Evolutionary conservation across 2,329 filamentous ascomycete species (phyloP), one percentile per base, ranked within the genome.

Genomic region (Mycosphaerella sp.): DNA sequence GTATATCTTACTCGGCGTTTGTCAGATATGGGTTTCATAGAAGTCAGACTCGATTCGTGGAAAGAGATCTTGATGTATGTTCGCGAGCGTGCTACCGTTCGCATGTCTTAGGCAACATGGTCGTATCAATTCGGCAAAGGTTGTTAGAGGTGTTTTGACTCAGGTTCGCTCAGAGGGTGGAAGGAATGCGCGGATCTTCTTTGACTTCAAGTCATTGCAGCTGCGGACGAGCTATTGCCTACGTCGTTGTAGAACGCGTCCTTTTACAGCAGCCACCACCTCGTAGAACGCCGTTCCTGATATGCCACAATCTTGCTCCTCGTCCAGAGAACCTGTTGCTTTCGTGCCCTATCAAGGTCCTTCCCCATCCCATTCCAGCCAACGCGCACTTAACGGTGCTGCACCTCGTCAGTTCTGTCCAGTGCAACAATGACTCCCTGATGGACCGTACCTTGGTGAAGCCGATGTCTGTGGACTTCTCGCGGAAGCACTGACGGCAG

Each of bases 401-500:
- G 56, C 16, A 41, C 18, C 39, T 41, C 39, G 17, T 30, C 35
- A 44, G 13, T 25, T 40, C 5, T 17, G 42, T 62, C 49, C 60
- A 25, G 43, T 36, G 27, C 34, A 28, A 36, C 17, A 18, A 13
- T 16, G 27, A 34, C 16, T 8, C 14, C 6, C 27, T 34, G 4
- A 7, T 32, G 16, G 10, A 8, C n/a, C 55, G 39, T 60, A 84
- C 81, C 80, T 85, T 84, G 72, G 76, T 73, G 76, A 85, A 85
- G 65, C 81, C 81, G 70, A 85, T 84, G 71, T 85, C 81, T 68
- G 71, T 69, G 67, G 75, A 73, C 78, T 84, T 84, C 76, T 85
- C 81, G 65, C 81, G 72, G 78, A 85, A 85, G 79, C 81, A 84
- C 74, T 81, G 77, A 78, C 81, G 79, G 79, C 81, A 84, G 75